phyloP scores from a whole-genome alignment of 148 eudicot species.

The Camellia lanceoleosa region DNA sequence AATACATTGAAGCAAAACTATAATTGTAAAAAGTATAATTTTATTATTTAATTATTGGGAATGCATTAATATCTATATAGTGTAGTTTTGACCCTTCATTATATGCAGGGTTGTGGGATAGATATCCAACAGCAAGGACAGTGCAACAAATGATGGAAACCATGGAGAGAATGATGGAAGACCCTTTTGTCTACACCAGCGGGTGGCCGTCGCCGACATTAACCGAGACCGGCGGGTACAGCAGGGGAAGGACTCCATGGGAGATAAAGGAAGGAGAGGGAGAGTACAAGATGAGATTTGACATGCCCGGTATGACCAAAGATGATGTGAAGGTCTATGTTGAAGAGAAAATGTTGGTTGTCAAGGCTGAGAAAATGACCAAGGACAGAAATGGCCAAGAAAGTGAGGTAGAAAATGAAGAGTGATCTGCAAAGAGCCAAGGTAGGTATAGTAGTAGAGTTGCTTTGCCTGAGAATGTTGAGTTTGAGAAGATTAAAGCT shows the following conservation, averaged over 20 bases:
- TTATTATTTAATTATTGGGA: not conserved
- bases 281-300: constrained; percentile 68
- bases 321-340: constrained; percentile 66
- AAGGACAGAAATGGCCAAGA: constrained; percentile 16
- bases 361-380: constrained; percentile 56
- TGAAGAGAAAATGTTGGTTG: constrained; percentile 72
- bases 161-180: constrained; percentile 66
- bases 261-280: constrained; percentile 54
- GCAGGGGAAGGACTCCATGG: constrained; percentile 75
- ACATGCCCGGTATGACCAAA: constrained; percentile 79
- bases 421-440: constrained; percentile 59
- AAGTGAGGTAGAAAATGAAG: constrained; percentile 28
- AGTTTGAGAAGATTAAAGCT: constrained; percentile 78
- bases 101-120: constrained; percentile 63
- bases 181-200: constrained; percentile 38
- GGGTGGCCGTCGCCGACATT: constrained; percentile 22
- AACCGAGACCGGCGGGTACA: constrained; percentile 26
- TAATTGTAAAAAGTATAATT: too few species aligned
- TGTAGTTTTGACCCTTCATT: too few species aligned
- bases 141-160: constrained; percentile 88
- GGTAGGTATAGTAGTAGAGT: constrained; percentile 55
- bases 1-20: too few species aligned
- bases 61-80: not conserved
- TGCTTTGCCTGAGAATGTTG: constrained; percentile 70
- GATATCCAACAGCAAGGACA: constrained; percentile 66